Conservation (phyloP, 2,329 filamentous ascomycete genomes). For the Monosporascus ibericus region DNA sequence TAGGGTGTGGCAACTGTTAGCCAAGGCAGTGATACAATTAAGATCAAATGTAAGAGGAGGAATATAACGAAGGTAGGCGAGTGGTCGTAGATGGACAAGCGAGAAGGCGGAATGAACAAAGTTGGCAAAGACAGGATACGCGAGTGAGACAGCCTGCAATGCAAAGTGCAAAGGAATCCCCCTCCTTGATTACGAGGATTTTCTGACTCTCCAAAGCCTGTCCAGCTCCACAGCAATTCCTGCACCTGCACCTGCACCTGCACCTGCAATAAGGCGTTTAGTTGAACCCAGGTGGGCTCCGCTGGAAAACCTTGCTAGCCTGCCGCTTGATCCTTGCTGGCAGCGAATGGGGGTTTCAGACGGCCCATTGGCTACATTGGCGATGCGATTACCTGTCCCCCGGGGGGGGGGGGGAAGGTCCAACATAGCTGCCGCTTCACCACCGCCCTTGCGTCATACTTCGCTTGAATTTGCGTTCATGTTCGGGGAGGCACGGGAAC, state of each 20-base stretch:
- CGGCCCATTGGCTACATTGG: not conserved
- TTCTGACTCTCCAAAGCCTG: too few species aligned
- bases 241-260: not conserved
- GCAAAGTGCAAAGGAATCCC: too few species aligned
- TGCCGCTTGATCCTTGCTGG: not conserved
- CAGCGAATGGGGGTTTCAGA: not conserved
- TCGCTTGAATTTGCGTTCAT: not conserved
- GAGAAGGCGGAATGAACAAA: not conserved
- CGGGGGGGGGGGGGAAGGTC: too few species aligned
- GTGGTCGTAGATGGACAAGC: not conserved
- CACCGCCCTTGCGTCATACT: not conserved
- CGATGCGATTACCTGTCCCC: not conserved
- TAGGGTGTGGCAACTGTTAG: conserved; percentile 17
- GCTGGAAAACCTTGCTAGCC: not conserved
- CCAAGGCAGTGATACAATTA: conserved; percentile 2
- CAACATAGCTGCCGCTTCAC: not conserved
- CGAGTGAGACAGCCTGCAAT: too few species aligned
- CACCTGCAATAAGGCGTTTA: not conserved
- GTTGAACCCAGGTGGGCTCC: not conserved
- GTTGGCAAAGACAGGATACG: not conserved
- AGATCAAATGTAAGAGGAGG: not conserved
- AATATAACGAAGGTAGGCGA: not conserved
- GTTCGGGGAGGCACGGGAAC: not conserved
- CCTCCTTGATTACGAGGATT: too few species aligned
- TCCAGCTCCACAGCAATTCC: not conserved